Conservation (phyloP, 768 basidiomycete species). For the Agaricus sinodeliciosus region DNA sequence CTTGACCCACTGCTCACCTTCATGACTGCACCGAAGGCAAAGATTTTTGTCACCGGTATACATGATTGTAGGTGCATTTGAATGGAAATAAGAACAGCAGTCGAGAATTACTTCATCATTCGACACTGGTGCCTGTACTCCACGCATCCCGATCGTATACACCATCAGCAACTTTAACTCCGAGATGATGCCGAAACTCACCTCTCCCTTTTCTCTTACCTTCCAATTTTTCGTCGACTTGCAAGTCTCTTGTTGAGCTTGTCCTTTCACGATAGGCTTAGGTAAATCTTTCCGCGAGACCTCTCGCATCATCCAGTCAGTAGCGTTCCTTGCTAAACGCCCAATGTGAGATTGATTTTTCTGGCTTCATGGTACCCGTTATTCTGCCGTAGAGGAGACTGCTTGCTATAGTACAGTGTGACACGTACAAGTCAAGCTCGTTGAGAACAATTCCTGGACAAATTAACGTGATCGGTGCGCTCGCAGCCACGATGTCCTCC, state of each 20-base stretch:
- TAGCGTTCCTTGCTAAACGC: conserved; percentile 66
- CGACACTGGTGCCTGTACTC: not conserved
- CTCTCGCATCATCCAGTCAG: conserved; percentile 59
- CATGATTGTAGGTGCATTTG: conserved; percentile 42
- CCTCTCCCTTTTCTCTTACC: conserved; percentile 37
- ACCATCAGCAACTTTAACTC: not conserved
- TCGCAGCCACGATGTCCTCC: conserved; percentile 44
- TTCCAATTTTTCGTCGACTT: conserved; percentile 59
- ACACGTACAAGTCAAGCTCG: conserved; percentile 64
- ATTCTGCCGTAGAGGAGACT: not conserved
- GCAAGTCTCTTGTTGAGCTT: conserved; percentile 58
- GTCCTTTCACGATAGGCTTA: conserved; percentile 38
- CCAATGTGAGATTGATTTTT: conserved; percentile 41
- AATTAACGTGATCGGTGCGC: conserved; percentile 51
- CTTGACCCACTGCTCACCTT: conserved; percentile 21
- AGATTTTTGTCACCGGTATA: conserved; percentile 70
- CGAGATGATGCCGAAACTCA: conserved; percentile 18
- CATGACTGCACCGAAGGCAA: conserved; percentile 32
- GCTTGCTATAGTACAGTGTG: not conserved
- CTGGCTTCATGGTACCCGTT: conserved; percentile 25
- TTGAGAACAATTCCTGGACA: conserved; percentile 71
- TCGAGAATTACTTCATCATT: conserved; percentile 65
- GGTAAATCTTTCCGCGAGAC: conserved; percentile 37
- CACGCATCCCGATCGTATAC: not conserved
- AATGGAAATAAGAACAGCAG: conserved; percentile 59